Conservation (phyloP, 2,329 filamentous ascomycete genomes). For the Beauveria sp. region DNA sequence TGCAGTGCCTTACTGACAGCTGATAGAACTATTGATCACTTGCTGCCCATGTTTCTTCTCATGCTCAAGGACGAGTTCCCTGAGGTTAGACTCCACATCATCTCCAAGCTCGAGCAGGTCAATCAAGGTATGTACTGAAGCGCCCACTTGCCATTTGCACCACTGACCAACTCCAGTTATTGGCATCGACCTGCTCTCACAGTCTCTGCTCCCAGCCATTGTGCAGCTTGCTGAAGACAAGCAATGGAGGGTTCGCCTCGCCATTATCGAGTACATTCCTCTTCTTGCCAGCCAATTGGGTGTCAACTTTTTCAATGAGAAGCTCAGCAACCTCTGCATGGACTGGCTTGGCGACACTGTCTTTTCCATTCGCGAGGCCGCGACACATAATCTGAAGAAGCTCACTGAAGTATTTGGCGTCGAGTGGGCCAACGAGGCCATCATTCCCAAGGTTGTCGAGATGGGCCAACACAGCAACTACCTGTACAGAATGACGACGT, state of each 20-base stretch:
- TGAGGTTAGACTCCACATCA: slow-evolving; percentile 96
- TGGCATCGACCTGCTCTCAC: slow-evolving; percentile 91
- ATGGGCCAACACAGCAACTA: slow-evolving; percentile 99
- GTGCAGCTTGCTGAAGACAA: slow-evolving; percentile 97
- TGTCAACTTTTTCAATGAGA: slow-evolving; percentile 97
- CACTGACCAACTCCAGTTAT: slow-evolving; percentile 57
- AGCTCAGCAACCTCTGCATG: slow-evolving; percentile 93
- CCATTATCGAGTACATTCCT: slow-evolving; percentile 98
- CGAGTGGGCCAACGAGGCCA: slow-evolving; percentile 93
- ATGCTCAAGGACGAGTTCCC: slow-evolving; percentile 99
- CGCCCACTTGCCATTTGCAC: not conserved
- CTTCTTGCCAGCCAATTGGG: slow-evolving; percentile 91
- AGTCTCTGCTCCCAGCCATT: slow-evolving; percentile 93
- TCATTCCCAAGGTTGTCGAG: slow-evolving; percentile 96
- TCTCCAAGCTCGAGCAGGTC: slow-evolving; percentile 97
- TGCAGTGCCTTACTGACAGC: not conserved
- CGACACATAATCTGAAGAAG: slow-evolving; percentile 96
- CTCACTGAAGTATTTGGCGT: slow-evolving; percentile 97
- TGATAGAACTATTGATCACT: slow-evolving; percentile 83
- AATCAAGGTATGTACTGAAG: slow-evolving; percentile 65
- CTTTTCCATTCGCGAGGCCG: slow-evolving; percentile 96
- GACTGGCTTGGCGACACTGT: slow-evolving; percentile 97
- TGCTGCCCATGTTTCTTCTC: slow-evolving; percentile 96
- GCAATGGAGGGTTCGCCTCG: slow-evolving; percentile 95
- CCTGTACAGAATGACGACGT: slow-evolving; percentile 99